A percentile compares a stretch with the other conserved stretches of the same genome.
These are phyloP conservation scores for Mucor plumbeus DNA, from an alignment of 371 early-diverging fungal genomes.

Conservation along the genomic window DNA sequence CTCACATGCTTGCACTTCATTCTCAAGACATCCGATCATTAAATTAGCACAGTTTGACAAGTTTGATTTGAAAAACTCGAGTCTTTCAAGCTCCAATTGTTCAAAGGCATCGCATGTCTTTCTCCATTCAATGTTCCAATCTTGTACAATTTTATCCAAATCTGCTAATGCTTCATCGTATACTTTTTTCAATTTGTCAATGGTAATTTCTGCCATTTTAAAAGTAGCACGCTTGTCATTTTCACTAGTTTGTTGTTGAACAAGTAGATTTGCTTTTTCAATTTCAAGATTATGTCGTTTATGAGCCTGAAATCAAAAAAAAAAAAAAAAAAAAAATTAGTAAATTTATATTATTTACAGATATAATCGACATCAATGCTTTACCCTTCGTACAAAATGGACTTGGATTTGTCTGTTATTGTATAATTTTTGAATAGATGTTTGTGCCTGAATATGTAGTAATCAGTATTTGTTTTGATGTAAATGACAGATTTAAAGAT, in stretches of 20 bases:
- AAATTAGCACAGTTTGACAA: slow-evolving; percentile 25
- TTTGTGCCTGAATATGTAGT: slow-evolving; percentile 21
- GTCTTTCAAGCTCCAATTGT: slow-evolving; percentile 26
- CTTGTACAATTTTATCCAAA: slow-evolving; percentile 19
- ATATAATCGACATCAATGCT: background rate
- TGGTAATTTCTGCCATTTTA: slow-evolving; percentile 20
- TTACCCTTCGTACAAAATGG: slow-evolving; percentile 28
- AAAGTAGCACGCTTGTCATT: slow-evolving; percentile 27
- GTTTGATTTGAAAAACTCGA: slow-evolving; percentile 28
- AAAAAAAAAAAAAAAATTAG: background rate
- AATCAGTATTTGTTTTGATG: background rate
- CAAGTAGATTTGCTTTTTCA: slow-evolving; percentile 30
- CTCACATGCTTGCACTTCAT: slow-evolving; percentile 31
- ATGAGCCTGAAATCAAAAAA: slow-evolving; percentile 19
- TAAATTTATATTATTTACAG: background rate
- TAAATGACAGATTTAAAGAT: no score
- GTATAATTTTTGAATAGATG: slow-evolving; percentile 28
- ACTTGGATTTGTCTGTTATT: slow-evolving; percentile 25
- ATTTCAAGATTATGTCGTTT: slow-evolving; percentile 32
- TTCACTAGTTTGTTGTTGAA: slow-evolving; percentile 27
- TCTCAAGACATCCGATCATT: slow-evolving; percentile 24
- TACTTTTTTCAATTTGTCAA: slow-evolving; percentile 31
- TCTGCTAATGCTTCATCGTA: slow-evolving; percentile 30
- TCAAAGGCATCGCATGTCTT: slow-evolving; percentile 31
- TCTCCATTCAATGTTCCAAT: slow-evolving; percentile 32